phyloP scores from a whole-genome alignment of 129 eudicot genomes.

The Daucus carota region DH1_v3.0 NC_030385.2:32820001-32820500 shows the following conservation, averaged over 20 bases:
- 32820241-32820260: constrained; percentile 97
- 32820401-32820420: constrained; percentile 99
- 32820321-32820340: constrained; percentile 87
- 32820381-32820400: constrained; percentile 91
- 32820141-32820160: background rate
- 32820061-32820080: background rate
- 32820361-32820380: constrained; percentile 88
- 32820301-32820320: constrained; percentile 85
- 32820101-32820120: background rate
- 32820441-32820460: constrained; percentile 44
- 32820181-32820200: background rate
- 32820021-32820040: no score
- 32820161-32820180: background rate
- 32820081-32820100: background rate
- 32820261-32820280: constrained; percentile 98
- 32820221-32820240: constrained; percentile 95
- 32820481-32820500: background rate
- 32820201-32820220: constrained; percentile 97
- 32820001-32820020: no score
- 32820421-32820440: constrained; percentile 81
- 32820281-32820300: constrained; percentile 95
- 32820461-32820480: background rate
- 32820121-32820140: no score
- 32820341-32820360: constrained; percentile 90
- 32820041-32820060: background rate